phyloP scores from a whole-genome alignment of 129 eudicot genomes.

The carrot (Daucus carota) region DH1_v3.0 NC_030381.2:3339001-3339500 shows the following conservation, averaged over 20 bases:
- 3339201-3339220: not conserved
- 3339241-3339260: not conserved
- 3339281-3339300: not conserved
- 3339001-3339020: not conserved
- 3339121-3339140: not conserved
- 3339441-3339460: no score
- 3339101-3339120: not conserved
- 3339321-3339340: not conserved
- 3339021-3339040: not conserved
- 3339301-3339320: not conserved
- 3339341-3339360: not conserved
- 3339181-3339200: not conserved
- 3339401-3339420: no score
- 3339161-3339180: no score
- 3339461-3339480: not conserved
- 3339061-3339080: constrained; percentile 1
- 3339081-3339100: not conserved
- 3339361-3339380: not conserved
- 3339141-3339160: not conserved
- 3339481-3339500: not conserved
- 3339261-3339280: not conserved
- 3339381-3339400: not conserved
- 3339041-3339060: not conserved
- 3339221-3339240: not conserved
- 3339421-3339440: no score